phyloP scores from a whole-genome alignment of 345 rosid species.

The Gossypium sturtianum region DNA sequence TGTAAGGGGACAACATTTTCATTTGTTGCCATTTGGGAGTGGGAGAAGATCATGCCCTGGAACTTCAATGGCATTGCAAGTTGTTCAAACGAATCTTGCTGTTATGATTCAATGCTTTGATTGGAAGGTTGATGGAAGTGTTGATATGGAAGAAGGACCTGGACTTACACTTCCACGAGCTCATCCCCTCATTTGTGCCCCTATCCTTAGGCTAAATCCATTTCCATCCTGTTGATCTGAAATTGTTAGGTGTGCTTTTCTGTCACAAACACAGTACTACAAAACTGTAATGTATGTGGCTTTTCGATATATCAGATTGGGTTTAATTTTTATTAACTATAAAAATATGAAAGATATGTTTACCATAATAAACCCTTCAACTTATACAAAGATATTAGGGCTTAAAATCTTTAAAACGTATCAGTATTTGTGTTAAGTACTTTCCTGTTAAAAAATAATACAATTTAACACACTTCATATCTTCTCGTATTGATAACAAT shows the following conservation, averaged over 20 bases:
- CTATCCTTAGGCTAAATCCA: constrained; percentile 33
- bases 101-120: constrained; percentile 50
- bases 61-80: constrained; percentile 38
- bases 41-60: constrained; percentile 76
- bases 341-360: no score
- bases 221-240: constrained; percentile 12
- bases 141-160: constrained; percentile 57
- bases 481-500: rapidly evolving
- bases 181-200: constrained; percentile 43
- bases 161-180: constrained; percentile 55
- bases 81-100: constrained; percentile 37
- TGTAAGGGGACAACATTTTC: constrained; percentile 43
- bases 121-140: constrained; percentile 34
- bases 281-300: no score
- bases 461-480: rapidly evolving
- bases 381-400: no score
- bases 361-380: no score
- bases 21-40: constrained; percentile 56
- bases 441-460: no score
- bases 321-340: no score
- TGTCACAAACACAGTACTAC: no score
- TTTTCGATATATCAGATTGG: no score
- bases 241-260: no score
- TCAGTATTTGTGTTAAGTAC: no score
- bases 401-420: no score